Percentiles rank a stretch among this genome's conserved stretches.
Evolutionary conservation across 148 eudicot genomes (phyloP).

Genomic region (Arctostaphylos glauca): DNA sequence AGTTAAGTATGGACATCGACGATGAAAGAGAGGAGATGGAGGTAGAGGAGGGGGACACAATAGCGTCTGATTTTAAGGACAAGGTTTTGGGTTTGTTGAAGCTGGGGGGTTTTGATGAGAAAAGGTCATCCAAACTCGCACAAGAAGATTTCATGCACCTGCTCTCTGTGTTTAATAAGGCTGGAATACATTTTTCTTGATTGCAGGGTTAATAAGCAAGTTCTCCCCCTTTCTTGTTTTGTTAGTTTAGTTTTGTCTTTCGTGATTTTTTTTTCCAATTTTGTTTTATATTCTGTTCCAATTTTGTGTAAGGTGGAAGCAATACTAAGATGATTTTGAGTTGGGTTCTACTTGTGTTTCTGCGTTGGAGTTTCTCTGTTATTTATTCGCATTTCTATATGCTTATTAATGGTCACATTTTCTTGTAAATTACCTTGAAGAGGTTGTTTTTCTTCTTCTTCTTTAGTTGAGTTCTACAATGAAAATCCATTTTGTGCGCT

Average conservation of each 20-base stretch:
- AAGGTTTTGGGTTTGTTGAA: constrained; percentile 66
- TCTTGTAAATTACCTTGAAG: not conserved
- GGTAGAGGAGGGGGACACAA: constrained; percentile 47
- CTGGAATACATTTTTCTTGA: constrained; percentile 74
- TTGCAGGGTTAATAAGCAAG: not conserved
- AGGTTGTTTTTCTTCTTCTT: not conserved
- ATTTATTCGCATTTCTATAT: not conserved
- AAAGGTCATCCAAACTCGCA: constrained; percentile 82
- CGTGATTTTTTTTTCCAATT: not conserved
- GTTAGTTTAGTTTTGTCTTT: not conserved
- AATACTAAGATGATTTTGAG: not conserved
- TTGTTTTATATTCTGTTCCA: not conserved
- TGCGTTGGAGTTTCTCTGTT: not conserved
- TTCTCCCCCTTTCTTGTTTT: not conserved
- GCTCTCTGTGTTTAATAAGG: constrained; percentile 72
- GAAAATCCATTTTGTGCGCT: not conserved
- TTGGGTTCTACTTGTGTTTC: not conserved
- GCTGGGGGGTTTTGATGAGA: constrained; percentile 69
- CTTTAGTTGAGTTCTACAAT: not conserved
- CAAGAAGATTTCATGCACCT: constrained; percentile 89
- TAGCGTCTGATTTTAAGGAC: constrained; percentile 55
- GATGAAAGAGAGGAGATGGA: constrained; percentile 64
- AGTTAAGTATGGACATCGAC: constrained; percentile 52
- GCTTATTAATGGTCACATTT: not conserved
- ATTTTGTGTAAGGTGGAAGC: not conserved